phyloP scores from a whole-genome alignment of 1,284 basidiomycete species.

The Cutaneotrichosporon sp. region DNA sequence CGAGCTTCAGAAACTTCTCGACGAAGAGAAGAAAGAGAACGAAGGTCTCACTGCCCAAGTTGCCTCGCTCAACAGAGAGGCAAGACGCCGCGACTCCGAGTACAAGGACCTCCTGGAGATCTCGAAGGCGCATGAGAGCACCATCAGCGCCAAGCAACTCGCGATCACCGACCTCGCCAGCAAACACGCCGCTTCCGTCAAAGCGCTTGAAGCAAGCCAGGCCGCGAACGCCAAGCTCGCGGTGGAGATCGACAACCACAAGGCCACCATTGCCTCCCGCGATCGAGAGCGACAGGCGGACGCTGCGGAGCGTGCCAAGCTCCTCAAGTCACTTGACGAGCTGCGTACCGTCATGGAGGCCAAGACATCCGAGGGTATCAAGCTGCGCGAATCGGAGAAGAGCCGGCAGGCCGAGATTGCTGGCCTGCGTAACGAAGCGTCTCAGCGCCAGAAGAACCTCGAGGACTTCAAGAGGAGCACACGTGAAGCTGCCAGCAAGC shows the following conservation, averaged over 20 bases:
- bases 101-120: slow-evolving; percentile 59
- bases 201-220: slow-evolving; percentile 38
- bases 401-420: slow-evolving; percentile 79
- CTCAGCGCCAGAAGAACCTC: slow-evolving; percentile 33
- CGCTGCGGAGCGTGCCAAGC: slow-evolving; percentile 55
- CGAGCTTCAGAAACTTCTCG: slow-evolving; percentile 70
- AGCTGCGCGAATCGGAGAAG: slow-evolving; percentile 75
- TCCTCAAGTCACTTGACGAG: slow-evolving; percentile 81
- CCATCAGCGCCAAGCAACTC: slow-evolving; percentile 73
- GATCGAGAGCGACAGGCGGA: slow-evolving; percentile 60
- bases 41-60: slow-evolving; percentile 60
- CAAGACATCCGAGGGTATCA: slow-evolving; percentile 79
- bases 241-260: slow-evolving; percentile 63
- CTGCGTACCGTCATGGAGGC: slow-evolving; percentile 73
- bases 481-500: slow-evolving; percentile 37
- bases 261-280: slow-evolving; percentile 61
- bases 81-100: slow-evolving; percentile 70
- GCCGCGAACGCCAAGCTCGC: slow-evolving; percentile 58
- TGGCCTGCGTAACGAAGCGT: slow-evolving; percentile 62
- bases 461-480: slow-evolving; percentile 30
- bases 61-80: slow-evolving; percentile 61
- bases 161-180: slow-evolving; percentile 60
- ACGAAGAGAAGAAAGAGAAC: slow-evolving; percentile 61
- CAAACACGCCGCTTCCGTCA: slow-evolving; percentile 55
- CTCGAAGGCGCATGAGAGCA: slow-evolving; percentile 56